Conservation (phyloP, 768 basidiomycete species). For the Lentinula boryana region DNA sequence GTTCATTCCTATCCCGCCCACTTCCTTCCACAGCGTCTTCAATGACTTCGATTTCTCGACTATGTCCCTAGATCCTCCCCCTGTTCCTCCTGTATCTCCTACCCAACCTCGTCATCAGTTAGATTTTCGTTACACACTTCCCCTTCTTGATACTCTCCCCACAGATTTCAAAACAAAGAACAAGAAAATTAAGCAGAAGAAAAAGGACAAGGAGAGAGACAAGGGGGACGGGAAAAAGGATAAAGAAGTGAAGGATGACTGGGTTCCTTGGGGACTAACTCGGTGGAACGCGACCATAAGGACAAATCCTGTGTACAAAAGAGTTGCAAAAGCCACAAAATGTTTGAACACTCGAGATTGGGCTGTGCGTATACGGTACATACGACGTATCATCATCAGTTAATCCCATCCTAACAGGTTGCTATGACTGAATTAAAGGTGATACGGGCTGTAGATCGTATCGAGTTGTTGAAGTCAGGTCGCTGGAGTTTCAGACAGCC, state of each 20-base stretch:
- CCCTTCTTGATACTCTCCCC: constrained; percentile 42
- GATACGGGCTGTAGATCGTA: constrained; percentile 73
- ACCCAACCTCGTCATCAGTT: constrained; percentile 24
- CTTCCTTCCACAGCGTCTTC: constrained; percentile 22
- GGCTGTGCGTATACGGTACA: constrained; percentile 48
- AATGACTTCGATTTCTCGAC: constrained; percentile 21
- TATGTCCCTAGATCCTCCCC: constrained; percentile 12
- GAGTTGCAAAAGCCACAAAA: constrained; percentile 65
- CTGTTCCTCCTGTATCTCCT: constrained; percentile 8
- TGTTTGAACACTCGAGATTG: constrained; percentile 78
- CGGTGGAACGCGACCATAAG: constrained; percentile 71
- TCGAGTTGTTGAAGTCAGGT: constrained; percentile 76
- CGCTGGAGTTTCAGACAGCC: constrained; percentile 94
- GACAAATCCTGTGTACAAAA: constrained; percentile 73
- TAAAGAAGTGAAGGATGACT: constrained; percentile 48
- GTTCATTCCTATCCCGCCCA: constrained; percentile 29
- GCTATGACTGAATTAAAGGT: constrained; percentile 77
- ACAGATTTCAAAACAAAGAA: constrained; percentile 40
- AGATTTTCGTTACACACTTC: constrained; percentile 39
- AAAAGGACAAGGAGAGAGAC: constrained; percentile 35
- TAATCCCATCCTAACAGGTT: constrained; percentile 38
- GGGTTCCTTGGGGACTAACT: constrained; percentile 56
- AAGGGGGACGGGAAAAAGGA: constrained; percentile 34
- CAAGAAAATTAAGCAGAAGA: constrained; percentile 45
- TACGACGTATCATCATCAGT: neutral